Conservation (phyloP, 2,329 filamentous ascomycete genomes). For the Metarhizium guizhouense region DNA sequence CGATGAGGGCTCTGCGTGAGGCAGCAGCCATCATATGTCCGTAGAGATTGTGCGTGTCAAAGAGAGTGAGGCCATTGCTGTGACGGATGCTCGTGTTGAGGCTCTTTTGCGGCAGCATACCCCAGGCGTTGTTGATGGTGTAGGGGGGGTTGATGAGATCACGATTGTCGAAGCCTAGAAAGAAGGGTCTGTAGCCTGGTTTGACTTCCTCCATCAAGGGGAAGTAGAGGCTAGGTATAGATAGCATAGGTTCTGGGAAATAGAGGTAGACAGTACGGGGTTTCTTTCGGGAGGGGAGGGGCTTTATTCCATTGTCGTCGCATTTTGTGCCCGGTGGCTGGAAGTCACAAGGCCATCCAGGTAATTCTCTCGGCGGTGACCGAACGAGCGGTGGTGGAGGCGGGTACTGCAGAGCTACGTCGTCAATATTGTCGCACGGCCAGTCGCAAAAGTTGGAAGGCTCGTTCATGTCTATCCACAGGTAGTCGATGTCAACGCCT, state of each 20-base stretch:
- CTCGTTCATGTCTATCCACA: slow-evolving; percentile 65
- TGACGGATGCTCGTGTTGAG: slow-evolving; percentile 61
- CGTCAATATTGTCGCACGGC: slow-evolving; percentile 25
- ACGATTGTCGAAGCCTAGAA: slow-evolving; percentile 11
- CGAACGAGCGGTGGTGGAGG: slow-evolving; percentile 54
- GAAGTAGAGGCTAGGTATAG: no score
- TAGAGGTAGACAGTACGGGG: no score
- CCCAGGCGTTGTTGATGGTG: slow-evolving; percentile 19
- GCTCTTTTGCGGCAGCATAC: slow-evolving; percentile 46
- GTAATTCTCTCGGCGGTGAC: slow-evolving; percentile 50
- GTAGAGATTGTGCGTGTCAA: slow-evolving; percentile 72
- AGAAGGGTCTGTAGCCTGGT: not conserved
- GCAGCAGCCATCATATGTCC: slow-evolving; percentile 66
- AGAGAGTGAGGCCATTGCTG: slow-evolving; percentile 56
- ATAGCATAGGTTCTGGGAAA: no score
- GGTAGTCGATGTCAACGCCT: slow-evolving; percentile 65
- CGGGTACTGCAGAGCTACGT: slow-evolving; percentile 34
- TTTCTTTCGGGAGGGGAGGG: not conserved
- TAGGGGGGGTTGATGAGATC: slow-evolving; percentile 13
- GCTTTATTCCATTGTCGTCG: not conserved
- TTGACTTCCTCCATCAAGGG: no score
- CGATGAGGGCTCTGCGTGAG: slow-evolving; percentile 57
- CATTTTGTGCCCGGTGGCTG: slow-evolving; percentile 13
- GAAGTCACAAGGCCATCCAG: slow-evolving; percentile 48
- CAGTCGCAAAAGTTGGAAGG: slow-evolving; percentile 23